phyloP scores from a whole-genome alignment of 2,329 filamentous ascomycete species.

The Nannizzia gypsea region DNA sequence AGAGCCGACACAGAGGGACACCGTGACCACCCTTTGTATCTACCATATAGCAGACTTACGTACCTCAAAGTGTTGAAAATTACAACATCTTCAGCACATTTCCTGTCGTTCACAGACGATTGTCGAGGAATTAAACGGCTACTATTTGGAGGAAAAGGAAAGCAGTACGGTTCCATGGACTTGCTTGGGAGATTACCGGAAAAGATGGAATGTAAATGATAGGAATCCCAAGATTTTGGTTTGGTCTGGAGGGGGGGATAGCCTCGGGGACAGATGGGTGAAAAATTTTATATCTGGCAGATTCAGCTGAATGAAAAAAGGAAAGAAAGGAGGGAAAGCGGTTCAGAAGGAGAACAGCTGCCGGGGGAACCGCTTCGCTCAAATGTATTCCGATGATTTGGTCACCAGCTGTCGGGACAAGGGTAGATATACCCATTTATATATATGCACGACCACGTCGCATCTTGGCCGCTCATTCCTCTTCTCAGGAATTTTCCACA shows the following conservation, averaged over 20 bases:
- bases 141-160: not conserved
- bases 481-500: not conserved
- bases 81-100: no score
- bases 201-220: conserved; percentile 1
- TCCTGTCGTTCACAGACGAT: not conserved
- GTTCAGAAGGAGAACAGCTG: not conserved
- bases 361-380: not conserved
- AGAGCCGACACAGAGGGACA: not conserved
- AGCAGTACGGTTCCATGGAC: not conserved
- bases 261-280: not conserved
- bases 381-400: not conserved
- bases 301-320: not conserved
- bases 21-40: not conserved
- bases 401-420: not conserved
- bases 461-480: not conserved
- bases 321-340: not conserved
- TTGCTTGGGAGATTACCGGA: not conserved
- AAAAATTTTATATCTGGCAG: not conserved
- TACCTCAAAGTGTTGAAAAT: not conserved
- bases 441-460: conserved; percentile 5
- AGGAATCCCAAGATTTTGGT: not conserved
- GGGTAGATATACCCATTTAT: conserved; percentile 5
- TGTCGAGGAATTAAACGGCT: not conserved
- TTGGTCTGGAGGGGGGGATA: not conserved
- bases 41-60: not conserved